These are phyloP conservation scores for Hyphopichia burtonii DNA, from an alignment of 1,139 yeast genomes.

Conservation along the genomic window DNA sequence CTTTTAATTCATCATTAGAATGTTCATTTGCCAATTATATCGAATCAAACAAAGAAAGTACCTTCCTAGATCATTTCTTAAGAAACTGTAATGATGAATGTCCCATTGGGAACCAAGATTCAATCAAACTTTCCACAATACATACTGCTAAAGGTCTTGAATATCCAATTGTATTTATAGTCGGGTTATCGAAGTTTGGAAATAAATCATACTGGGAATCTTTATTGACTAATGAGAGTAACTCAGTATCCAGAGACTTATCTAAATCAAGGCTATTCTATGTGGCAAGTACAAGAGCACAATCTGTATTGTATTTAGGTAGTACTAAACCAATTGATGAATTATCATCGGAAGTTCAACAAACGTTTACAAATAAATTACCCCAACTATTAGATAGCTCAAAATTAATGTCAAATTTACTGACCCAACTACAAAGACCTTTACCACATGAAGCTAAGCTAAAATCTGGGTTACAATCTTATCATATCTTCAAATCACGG, in stretches of 20 bases:
- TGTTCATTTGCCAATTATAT: constrained; percentile 18
- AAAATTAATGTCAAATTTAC: too few species aligned
- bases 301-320: constrained; percentile 45
- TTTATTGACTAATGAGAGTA: constrained; percentile 4
- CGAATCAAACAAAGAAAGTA: constrained; percentile 11
- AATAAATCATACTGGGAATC: constrained; percentile 19
- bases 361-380: constrained; percentile 11
- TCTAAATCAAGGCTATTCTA: constrained; percentile 45
- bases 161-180: constrained; percentile 64
- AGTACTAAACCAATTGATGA: constrained; percentile 9
- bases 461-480: constrained; percentile 11
- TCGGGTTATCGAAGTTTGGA: constrained; percentile 27
- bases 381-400: constrained; percentile 8
- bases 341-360: constrained; percentile 7
- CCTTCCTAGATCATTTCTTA: constrained; percentile 39
- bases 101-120: constrained; percentile 23
- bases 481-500: constrained; percentile 6
- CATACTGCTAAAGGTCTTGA: constrained; percentile 75
- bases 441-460: constrained; percentile 9
- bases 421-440: constrained; percentile 1
- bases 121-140: constrained; percentile 57
- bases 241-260: constrained; percentile 6
- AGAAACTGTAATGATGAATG: constrained; percentile 47
- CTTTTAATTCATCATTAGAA: constrained; percentile 28
- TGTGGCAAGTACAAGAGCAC: constrained; percentile 68